Conservation (phyloP, 805 yeast species). For the Yarrowia porcina region DNA sequence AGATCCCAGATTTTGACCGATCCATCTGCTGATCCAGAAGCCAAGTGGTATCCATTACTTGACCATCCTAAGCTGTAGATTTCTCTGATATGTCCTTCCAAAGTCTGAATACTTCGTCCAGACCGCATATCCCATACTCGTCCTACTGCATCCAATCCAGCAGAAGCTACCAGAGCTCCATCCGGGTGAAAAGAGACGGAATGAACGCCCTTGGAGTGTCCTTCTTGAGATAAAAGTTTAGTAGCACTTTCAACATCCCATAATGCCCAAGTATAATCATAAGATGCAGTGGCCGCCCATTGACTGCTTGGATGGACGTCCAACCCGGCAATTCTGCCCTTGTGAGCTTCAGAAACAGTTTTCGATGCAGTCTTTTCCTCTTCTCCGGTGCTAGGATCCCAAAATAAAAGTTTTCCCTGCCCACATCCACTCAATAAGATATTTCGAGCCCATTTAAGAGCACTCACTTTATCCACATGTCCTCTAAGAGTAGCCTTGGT, state of each 20-base stretch:
- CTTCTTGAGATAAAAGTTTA: slow-evolving; percentile 71
- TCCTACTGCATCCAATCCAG: slow-evolving; percentile 72
- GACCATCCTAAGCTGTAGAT: slow-evolving; percentile 73
- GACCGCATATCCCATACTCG: slow-evolving; percentile 83
- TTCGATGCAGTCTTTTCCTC: slow-evolving; percentile 26
- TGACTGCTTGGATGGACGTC: slow-evolving; percentile 63
- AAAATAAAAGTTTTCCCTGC: slow-evolving; percentile 44
- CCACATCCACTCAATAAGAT: slow-evolving; percentile 45
- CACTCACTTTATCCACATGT: slow-evolving; percentile 68
- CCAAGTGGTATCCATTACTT: slow-evolving; percentile 67
- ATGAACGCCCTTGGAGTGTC: slow-evolving; percentile 74
- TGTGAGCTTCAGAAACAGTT: slow-evolving; percentile 43
- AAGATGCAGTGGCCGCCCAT: slow-evolving; percentile 66
- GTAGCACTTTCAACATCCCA: slow-evolving; percentile 63
- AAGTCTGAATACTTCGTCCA: slow-evolving; percentile 58
- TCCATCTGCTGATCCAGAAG: slow-evolving; percentile 84
- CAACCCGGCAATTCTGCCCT: slow-evolving; percentile 55
- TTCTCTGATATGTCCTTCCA: slow-evolving; percentile 69
- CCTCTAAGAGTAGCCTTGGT: slow-evolving; percentile 39
- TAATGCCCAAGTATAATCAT: slow-evolving; percentile 81
- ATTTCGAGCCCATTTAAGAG: slow-evolving; percentile 57
- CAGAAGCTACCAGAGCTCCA: slow-evolving; percentile 72
- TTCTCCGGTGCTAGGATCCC: slow-evolving; percentile 31
- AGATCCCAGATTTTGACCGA: slow-evolving; percentile 83
- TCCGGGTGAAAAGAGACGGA: slow-evolving; percentile 55